Evolutionary conservation across 441 rosid species (phyloP), one percentile per base, ranked within the genome.

Genomic region (Adansonia rubrostipa): DNA sequence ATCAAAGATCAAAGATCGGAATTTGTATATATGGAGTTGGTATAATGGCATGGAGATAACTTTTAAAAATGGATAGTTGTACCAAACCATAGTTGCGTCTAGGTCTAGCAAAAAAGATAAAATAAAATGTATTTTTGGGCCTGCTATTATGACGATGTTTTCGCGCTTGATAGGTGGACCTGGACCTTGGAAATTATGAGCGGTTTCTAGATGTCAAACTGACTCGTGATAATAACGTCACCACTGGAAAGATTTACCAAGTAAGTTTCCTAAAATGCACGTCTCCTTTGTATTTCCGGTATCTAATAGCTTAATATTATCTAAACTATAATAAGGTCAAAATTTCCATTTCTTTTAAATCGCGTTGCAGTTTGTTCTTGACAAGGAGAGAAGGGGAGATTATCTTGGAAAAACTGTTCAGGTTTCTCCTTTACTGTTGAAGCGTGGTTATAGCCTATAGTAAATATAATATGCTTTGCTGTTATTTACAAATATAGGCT

Each of bases 111-210:
- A 36, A 36, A 36, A 36, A 5, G 42, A 33, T 13, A 42, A 66
- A 66, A 66, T 42, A 20, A 66, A 42, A 66, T 66, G 24, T 17
- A 19, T 66, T 33, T 36, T 9, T 66, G 1, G 17, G 17, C 15
- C 60, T 9, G 42, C 70, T 13, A 22, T 64, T 13, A 22, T 64
- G 17, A 44, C 7, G 47, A 19, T 28, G 56, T 51, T 8, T 19
- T 58, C 74, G 74, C 10, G 40, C 56, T 79, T 75, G 71, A 78
- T 85, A 88, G 99, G 99, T 93, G 89, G 99, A 96, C 91, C 90
- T 96, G 78, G 99, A 96, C 91, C 98, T 96, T 45, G 98, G 99
- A 81, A 96, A 96, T 81, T 96, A 96, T 66, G 99, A 96, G 88
- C 86, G 99, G 70, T 96, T 96, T 73, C 82, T 96, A 45, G 95